Evolutionary conservation across 768 basidiomycete species (phyloP).

Genomic region (Pholiota microspora): DNA sequence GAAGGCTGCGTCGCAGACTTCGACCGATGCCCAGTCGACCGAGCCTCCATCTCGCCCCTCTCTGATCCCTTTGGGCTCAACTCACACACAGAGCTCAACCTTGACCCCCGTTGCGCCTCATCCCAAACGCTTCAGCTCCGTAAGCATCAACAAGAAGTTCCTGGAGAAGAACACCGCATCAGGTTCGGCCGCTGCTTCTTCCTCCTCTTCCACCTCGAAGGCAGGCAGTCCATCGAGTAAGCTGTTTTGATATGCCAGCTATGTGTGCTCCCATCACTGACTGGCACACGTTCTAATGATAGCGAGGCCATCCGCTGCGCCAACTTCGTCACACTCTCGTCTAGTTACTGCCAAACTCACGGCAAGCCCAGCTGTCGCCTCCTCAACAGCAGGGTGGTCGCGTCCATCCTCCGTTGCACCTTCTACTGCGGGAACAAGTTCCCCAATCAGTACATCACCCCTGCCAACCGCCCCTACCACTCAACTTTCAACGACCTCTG

Average conservation of each 20-base stretch:
- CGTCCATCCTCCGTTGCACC: slow-evolving; percentile 74
- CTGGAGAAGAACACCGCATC: slow-evolving; percentile 82
- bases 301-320: slow-evolving; percentile 60
- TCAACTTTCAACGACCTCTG: slow-evolving; percentile 31
- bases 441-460: slow-evolving; percentile 44
- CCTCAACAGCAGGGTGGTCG: slow-evolving; percentile 74
- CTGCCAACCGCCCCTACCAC: slow-evolving; percentile 34
- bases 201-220: slow-evolving; percentile 45
- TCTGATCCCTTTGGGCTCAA: slow-evolving; percentile 45
- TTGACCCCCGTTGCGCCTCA: slow-evolving; percentile 42
- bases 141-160: slow-evolving; percentile 97
- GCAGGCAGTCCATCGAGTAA: slow-evolving; percentile 51
- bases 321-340: slow-evolving; percentile 64
- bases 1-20: slow-evolving; percentile 22
- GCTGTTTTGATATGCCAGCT: slow-evolving; percentile 21
- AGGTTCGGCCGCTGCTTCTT: slow-evolving; percentile 40
- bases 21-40: slow-evolving; percentile 25
- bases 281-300: slow-evolving; percentile 15
- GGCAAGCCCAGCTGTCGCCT: slow-evolving; percentile 53
- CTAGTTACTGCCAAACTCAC: slow-evolving; percentile 89
- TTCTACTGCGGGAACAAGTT: slow-evolving; percentile 41
- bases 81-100: slow-evolving; percentile 27
- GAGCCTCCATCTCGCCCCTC: slow-evolving; percentile 36
- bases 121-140: slow-evolving; percentile 83
- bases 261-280: slow-evolving; percentile 8